phyloP scores from a whole-genome alignment of 2,329 filamentous ascomycete species.

The Microcyclospora tardicrescens region DNA sequence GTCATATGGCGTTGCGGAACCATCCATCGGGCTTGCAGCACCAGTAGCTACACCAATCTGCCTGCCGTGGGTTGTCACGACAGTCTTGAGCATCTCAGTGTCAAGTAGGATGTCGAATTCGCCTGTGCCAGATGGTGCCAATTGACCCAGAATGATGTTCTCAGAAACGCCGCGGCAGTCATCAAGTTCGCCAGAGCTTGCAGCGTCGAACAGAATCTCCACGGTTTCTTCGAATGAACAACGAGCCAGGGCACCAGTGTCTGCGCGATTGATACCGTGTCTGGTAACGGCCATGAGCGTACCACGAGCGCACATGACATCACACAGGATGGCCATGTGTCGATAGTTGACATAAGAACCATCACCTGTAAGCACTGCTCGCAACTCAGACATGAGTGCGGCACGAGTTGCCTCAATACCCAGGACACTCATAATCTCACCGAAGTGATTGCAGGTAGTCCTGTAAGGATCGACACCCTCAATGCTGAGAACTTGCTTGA shows the following conservation, averaged over 20 bases:
- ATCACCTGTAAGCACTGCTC: constrained; percentile 88
- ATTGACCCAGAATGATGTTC: constrained; percentile 95
- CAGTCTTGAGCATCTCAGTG: constrained; percentile 88
- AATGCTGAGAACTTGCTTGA: constrained; percentile 72
- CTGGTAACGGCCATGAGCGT: constrained; percentile 91
- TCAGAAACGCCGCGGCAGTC: constrained; percentile 97
- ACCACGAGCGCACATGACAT: constrained; percentile 95
- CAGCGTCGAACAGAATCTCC: constrained; percentile 92
- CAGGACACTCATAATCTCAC: constrained; percentile 86
- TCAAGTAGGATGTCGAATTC: constrained; percentile 91
- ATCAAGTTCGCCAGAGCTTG: constrained; percentile 85
- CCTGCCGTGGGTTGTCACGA: constrained; percentile 54
- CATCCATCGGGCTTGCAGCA: constrained; percentile 54
- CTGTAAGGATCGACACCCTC: constrained; percentile 75
- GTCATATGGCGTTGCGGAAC: constrained; percentile 90
- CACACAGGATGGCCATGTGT: constrained; percentile 85
- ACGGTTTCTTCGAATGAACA: constrained; percentile 99
- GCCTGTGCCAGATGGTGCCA: constrained; percentile 93
- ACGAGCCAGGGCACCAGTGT: constrained; percentile 96
- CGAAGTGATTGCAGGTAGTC: constrained; percentile 91
- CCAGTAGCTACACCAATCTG: constrained; percentile 64
- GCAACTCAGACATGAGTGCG: constrained; percentile 76
- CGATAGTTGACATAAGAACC: constrained; percentile 99
- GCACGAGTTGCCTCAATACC: constrained; percentile 90
- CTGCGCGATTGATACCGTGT: constrained; percentile 95